phyloP scores from a whole-genome alignment of 306 rosid species.

The Medicago truncatula region MtrunA17r5.0-ANR NC_053048.1:39981501-39982000 shows the following conservation, averaged over 20 bases:
- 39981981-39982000: neutral
- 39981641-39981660: conserved; percentile 3
- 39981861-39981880: conserved; percentile 38
- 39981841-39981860: conserved; percentile 23
- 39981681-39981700: neutral
- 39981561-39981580: conserved; percentile 23
- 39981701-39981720: neutral
- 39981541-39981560: conserved; percentile 30
- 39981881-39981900: conserved; percentile 12
- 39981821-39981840: conserved; percentile 20
- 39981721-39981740: conserved; percentile 14
- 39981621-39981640: conserved; percentile 36
- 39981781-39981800: conserved; percentile 22
- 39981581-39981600: conserved; percentile 24
- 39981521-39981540: conserved; percentile 22
- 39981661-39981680: neutral
- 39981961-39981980: conserved; percentile 8
- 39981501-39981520: neutral
- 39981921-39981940: conserved; percentile 22
- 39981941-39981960: conserved; percentile 23
- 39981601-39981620: conserved; percentile 23
- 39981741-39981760: conserved; percentile 32
- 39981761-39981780: conserved; percentile 19
- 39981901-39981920: conserved; percentile 5
- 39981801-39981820: conserved; percentile 37